Percentiles rank a stretch among this genome's conserved stretches.
These are phyloP conservation scores for Zymoseptoria ardabiliae DNA, from an alignment of 2,329 filamentous ascomycete genomes.

Conservation along the genomic window DNA sequence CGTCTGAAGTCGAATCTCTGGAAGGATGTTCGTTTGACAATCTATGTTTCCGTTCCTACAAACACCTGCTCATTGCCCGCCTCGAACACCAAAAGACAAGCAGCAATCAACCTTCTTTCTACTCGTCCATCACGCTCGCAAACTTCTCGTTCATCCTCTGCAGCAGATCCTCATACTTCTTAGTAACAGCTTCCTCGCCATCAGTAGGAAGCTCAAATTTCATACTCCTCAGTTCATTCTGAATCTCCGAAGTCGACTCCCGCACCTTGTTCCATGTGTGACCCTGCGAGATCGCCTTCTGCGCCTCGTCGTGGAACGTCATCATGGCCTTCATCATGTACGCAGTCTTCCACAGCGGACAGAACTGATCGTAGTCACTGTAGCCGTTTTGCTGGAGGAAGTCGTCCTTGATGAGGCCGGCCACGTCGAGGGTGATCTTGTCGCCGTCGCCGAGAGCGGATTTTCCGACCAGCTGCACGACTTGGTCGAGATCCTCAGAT, in stretches of 20 bases:
- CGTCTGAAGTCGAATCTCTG: neutral
- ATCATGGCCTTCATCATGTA: slow-evolving; percentile 99
- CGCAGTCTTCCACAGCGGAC: slow-evolving; percentile 97
- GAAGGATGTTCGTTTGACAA: neutral
- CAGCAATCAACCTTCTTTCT: slow-evolving; percentile 39
- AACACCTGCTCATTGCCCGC: neutral
- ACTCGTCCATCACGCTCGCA: slow-evolving; percentile 91
- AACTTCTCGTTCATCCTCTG: slow-evolving; percentile 96
- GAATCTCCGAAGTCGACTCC: slow-evolving; percentile 81
- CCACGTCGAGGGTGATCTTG: slow-evolving; percentile 96
- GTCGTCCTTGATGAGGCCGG: slow-evolving; percentile 90
- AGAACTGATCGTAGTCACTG: slow-evolving; percentile 98
- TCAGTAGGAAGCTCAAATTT: slow-evolving; percentile 94
- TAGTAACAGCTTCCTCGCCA: slow-evolving; percentile 68
- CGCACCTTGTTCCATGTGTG: slow-evolving; percentile 89
- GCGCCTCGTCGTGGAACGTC: slow-evolving; percentile 92
- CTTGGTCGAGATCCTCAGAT: slow-evolving; percentile 95
- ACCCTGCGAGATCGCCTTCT: slow-evolving; percentile 88
- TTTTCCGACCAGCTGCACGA: slow-evolving; percentile 97
- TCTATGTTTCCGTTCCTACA: neutral
- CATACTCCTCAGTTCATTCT: slow-evolving; percentile 77
- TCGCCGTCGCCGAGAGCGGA: slow-evolving; percentile 90
- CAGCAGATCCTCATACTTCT: slow-evolving; percentile 92
- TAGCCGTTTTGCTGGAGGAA: slow-evolving; percentile 99
- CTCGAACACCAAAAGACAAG: neutral